phyloP scores from a whole-genome alignment of 2,329 filamentous ascomycete species.

The Chalara sp. region DNA sequence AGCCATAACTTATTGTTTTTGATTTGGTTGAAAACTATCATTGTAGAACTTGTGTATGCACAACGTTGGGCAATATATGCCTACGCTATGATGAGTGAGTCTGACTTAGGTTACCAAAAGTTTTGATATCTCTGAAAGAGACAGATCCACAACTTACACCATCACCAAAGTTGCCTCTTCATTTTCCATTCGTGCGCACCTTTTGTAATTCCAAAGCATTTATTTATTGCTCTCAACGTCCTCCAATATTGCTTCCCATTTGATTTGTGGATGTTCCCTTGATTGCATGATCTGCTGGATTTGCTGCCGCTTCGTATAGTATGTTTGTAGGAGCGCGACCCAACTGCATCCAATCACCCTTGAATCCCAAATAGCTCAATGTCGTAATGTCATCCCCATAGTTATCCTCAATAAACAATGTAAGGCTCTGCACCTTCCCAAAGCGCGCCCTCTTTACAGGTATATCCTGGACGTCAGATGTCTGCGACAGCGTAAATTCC shows the following conservation, averaged over 20 bases:
- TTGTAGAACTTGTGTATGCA: no score
- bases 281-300: conserved; percentile 77
- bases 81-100: no score
- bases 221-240: no score
- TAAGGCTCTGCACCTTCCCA: conserved; percentile 73
- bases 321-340: conserved; percentile 79
- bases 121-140: no score
- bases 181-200: no score
- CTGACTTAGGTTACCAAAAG: no score
- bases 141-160: no score
- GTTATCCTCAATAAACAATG: conserved; percentile 89
- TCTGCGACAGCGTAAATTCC: conserved; percentile 69
- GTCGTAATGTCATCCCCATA: conserved; percentile 73
- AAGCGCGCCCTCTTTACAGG: conserved; percentile 84
- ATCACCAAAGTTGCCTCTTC: no score
- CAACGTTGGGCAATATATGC: no score
- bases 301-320: conserved; percentile 88
- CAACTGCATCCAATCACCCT: conserved; percentile 86
- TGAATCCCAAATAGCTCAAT: conserved; percentile 82
- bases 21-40: no score
- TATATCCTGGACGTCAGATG: conserved; percentile 77
- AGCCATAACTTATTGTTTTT: no score
- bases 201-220: no score
- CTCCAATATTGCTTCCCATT: conserved; percentile 48
- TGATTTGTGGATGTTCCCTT: conserved; percentile 49